Conservation (phyloP, 345 rosid species). For the Geranium rotundifolium region DNA sequence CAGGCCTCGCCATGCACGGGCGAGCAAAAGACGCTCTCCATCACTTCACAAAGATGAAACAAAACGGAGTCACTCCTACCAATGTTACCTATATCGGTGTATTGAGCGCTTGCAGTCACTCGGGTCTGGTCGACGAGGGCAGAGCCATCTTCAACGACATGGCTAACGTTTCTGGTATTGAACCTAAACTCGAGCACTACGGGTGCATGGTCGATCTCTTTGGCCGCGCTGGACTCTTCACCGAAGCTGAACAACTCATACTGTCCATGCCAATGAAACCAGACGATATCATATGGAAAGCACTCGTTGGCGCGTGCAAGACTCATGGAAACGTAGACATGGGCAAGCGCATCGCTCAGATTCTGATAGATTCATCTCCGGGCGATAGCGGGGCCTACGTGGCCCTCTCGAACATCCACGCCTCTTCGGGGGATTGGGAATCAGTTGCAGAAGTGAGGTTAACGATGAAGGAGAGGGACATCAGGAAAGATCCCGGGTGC, state of each 20-base stretch:
- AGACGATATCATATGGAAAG: slow-evolving; percentile 60
- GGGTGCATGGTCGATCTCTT: slow-evolving; percentile 70
- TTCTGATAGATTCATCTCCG: slow-evolving; percentile 46
- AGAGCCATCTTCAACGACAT: slow-evolving; percentile 37
- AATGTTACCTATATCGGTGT: slow-evolving; percentile 49
- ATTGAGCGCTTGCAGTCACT: slow-evolving; percentile 59
- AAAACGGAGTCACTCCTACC: slow-evolving; percentile 25
- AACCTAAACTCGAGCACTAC: slow-evolving; percentile 62
- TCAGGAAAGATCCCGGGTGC: slow-evolving; percentile 66
- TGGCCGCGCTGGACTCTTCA: slow-evolving; percentile 46
- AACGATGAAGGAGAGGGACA: slow-evolving; percentile 54
- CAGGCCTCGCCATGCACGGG: slow-evolving; percentile 62
- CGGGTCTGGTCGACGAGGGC: slow-evolving; percentile 54
- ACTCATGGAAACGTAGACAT: slow-evolving; percentile 42
- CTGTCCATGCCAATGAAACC: slow-evolving; percentile 42
- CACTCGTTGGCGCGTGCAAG: slow-evolving; percentile 55
- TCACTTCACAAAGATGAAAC: slow-evolving; percentile 37
- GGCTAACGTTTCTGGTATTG: slow-evolving; percentile 35
- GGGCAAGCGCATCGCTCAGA: slow-evolving; percentile 43
- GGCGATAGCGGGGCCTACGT: slow-evolving; percentile 63
- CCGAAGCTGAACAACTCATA: slow-evolving; percentile 56
- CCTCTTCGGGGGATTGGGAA: slow-evolving; percentile 47
- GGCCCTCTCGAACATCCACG: slow-evolving; percentile 55
- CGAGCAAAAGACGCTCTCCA: slow-evolving; percentile 42
- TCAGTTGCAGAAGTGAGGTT: slow-evolving; percentile 49